These are phyloP conservation scores for Zygosaccharomyces lentus DNA, from an alignment of 805 yeast species.

Conservation along the genomic window DNA sequence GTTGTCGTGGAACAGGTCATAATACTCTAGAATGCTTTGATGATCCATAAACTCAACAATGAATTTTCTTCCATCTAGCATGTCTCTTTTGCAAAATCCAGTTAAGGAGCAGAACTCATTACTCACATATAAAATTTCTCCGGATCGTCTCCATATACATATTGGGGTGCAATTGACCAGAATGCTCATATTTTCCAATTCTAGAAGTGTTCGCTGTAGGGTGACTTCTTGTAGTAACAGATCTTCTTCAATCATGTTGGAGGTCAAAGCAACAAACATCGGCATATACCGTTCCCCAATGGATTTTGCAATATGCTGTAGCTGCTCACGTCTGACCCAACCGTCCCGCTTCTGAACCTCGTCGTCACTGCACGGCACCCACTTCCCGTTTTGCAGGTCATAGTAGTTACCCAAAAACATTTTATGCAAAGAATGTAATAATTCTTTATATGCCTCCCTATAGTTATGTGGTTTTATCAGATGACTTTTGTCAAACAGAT, in stretches of 20 bases:
- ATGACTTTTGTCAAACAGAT: slow-evolving; percentile 18
- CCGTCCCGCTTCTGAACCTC: slow-evolving; percentile 2
- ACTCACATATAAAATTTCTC: slow-evolving; percentile 76
- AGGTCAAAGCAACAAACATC: slow-evolving; percentile 71
- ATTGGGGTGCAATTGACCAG: slow-evolving; percentile 67
- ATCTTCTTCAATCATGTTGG: slow-evolving; percentile 67
- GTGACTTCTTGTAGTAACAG: slow-evolving; percentile 57
- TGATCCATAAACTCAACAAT: slow-evolving; percentile 83
- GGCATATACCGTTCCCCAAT: slow-evolving; percentile 58
- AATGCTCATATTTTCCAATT: slow-evolving; percentile 47
- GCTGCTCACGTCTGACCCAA: slow-evolving; percentile 18
- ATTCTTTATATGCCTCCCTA: slow-evolving; percentile 18
- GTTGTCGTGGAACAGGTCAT: slow-evolving; percentile 57
- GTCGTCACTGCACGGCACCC: not conserved
- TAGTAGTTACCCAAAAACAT: slow-evolving; percentile 15
- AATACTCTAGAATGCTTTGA: slow-evolving; percentile 65
- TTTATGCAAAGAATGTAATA: slow-evolving; percentile 16
- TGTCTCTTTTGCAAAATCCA: slow-evolving; percentile 55
- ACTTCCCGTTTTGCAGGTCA: not conserved
- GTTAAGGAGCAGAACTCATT: slow-evolving; percentile 69
- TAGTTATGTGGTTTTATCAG: slow-evolving; percentile 26
- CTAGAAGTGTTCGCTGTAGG: slow-evolving; percentile 53
- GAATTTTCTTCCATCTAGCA: slow-evolving; percentile 57
- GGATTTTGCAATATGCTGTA: slow-evolving; percentile 38
- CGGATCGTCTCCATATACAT: slow-evolving; percentile 80